phyloP scores from a whole-genome alignment of 495 filamentous ascomycete genomes.

The Sordaria brevicollis region DNA sequence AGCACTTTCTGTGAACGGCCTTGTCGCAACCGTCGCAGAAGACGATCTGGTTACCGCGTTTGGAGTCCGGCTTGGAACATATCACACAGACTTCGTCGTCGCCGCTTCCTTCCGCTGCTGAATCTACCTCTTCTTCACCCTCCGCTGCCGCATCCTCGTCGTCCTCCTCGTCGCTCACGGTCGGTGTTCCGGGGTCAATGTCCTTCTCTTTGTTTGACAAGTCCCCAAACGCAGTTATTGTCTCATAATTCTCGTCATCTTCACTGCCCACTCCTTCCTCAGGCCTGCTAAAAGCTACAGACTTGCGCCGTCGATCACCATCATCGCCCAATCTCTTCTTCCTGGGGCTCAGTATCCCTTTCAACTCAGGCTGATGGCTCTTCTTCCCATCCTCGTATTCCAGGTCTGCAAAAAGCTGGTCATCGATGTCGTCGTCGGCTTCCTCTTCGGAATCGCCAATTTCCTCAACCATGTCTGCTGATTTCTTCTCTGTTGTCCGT shows the following conservation, averaged over 20 bases:
- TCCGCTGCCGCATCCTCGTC: slow-evolving; percentile 8
- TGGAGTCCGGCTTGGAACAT: slow-evolving; percentile 38
- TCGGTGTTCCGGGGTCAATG: background rate
- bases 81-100: slow-evolving; percentile 37
- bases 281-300: slow-evolving; percentile 28
- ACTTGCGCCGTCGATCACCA: slow-evolving; percentile 21
- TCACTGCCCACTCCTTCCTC: slow-evolving; percentile 4
- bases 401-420: background rate
- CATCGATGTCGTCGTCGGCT: background rate
- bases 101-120: slow-evolving; percentile 13
- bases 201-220: slow-evolving; percentile 7
- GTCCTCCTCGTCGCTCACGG: slow-evolving; percentile 8
- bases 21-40: slow-evolving; percentile 87
- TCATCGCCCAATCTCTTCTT: slow-evolving; percentile 13
- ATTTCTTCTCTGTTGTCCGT: background rate
- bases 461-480: background rate
- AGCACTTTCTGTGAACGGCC: slow-evolving; percentile 83
- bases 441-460: background rate
- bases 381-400: background rate
- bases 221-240: background rate
- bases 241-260: slow-evolving; percentile 20
- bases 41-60: slow-evolving; percentile 54
- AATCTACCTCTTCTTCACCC: background rate
- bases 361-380: slow-evolving; percentile 10
- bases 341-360: slow-evolving; percentile 31